Conservation (phyloP, 2,329 filamentous ascomycete species). For the Lecanicillium sp. region DNA sequence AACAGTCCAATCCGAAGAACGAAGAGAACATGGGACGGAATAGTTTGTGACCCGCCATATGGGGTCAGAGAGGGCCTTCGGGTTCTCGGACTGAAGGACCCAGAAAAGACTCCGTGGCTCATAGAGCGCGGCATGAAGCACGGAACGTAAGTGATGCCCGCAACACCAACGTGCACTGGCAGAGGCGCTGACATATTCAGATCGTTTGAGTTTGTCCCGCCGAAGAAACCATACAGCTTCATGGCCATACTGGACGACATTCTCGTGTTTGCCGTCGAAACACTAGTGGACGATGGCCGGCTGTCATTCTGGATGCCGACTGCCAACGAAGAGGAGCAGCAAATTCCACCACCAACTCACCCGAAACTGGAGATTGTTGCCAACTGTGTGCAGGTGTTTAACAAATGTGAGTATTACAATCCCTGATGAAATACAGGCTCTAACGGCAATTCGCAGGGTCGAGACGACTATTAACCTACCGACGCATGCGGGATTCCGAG, state of each 20-base stretch:
- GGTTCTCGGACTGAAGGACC: slow-evolving; percentile 72
- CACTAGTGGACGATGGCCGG: slow-evolving; percentile 70
- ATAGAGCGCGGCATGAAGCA: slow-evolving; percentile 62
- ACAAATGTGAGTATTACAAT: slow-evolving; percentile 60
- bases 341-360: slow-evolving; percentile 70
- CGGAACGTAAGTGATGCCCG: slow-evolving; percentile 51
- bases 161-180: neutral
- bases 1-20: slow-evolving; percentile 65
- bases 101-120: slow-evolving; percentile 49
- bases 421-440: neutral
- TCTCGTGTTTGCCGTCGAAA: slow-evolving; percentile 68
- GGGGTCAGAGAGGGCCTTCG: slow-evolving; percentile 87
- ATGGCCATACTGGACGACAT: slow-evolving; percentile 85
- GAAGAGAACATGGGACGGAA: slow-evolving; percentile 69
- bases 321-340: slow-evolving; percentile 68
- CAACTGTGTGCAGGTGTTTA: slow-evolving; percentile 80
- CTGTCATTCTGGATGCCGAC: slow-evolving; percentile 98
- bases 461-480: slow-evolving; percentile 79
- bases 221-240: slow-evolving; percentile 90
- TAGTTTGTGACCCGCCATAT: slow-evolving; percentile 93
- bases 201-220: slow-evolving; percentile 65
- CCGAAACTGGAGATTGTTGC: slow-evolving; percentile 65
- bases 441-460: slow-evolving; percentile 54
- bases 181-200: slow-evolving; percentile 17
- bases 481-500: slow-evolving; percentile 54